Evolutionary conservation across 192 early-diverging fungal species (phyloP).

Genomic region (Coemansia sp.): DNA sequence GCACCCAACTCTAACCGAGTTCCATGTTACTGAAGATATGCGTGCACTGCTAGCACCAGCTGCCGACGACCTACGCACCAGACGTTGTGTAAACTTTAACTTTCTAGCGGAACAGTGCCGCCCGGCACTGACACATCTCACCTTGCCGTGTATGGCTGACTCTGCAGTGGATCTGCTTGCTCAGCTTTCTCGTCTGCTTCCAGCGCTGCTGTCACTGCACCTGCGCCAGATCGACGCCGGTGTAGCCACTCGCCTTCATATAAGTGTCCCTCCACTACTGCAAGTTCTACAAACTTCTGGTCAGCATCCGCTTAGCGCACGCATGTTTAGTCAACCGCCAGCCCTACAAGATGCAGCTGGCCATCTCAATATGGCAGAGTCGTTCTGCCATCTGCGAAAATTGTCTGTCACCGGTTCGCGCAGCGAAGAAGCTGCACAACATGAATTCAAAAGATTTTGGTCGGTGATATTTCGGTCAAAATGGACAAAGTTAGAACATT

Average conservation of each 20-base stretch:
- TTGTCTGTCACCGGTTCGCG: constrained; percentile 28
- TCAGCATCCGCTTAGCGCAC: constrained; percentile 36
- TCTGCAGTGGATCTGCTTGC: constrained; percentile 26
- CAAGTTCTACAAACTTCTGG: constrained; percentile 23
- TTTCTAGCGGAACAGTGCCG: constrained; percentile 11
- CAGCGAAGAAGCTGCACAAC: constrained; percentile 38
- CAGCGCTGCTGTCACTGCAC: constrained; percentile 25
- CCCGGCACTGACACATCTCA: constrained; percentile 34
- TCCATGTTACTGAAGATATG: constrained; percentile 42
- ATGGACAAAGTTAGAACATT: constrained; percentile 11
- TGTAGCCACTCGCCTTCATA: constrained; percentile 18
- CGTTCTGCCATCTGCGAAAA: constrained; percentile 7
- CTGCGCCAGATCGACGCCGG: constrained; percentile 42
- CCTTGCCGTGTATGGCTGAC: constrained; percentile 40
- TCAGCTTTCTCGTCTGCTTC: constrained; percentile 20
- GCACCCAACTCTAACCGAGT: constrained; percentile 22
- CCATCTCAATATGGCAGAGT: not conserved
- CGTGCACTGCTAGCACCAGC: constrained; percentile 40
- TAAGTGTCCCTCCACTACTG: constrained; percentile 22
- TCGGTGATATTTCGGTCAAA: constrained; percentile 14
- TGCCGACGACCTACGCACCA: constrained; percentile 19
- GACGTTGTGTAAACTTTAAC: constrained; percentile 8
- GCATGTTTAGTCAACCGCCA: constrained; percentile 22
- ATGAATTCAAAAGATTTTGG: constrained; percentile 37
- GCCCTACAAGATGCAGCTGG: not conserved